Conservation (phyloP, 805 yeast genomes). For the Candida parachauliodes region DNA sequence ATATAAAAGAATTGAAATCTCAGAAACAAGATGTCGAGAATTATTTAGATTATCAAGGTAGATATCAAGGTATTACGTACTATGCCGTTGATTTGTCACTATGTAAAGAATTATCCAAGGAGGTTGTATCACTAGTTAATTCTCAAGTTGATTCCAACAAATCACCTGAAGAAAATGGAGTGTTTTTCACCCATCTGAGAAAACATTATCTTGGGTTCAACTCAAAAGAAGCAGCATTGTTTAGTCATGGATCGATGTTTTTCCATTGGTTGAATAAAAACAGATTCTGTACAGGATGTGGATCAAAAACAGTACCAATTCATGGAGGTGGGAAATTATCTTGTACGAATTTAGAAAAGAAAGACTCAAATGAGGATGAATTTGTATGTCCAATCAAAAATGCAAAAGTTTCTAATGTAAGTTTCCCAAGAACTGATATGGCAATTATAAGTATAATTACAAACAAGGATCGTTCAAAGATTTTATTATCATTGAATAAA, state of each 20-base stretch:
- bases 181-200: conserved; percentile 32
- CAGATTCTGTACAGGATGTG: conserved; percentile 85
- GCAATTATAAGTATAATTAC: conserved; percentile 80
- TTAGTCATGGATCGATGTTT: conserved; percentile 79
- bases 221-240: conserved; percentile 55
- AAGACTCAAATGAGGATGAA: conserved; percentile 12
- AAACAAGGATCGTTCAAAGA: conserved; percentile 53
- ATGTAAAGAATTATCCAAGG: conserved; percentile 37
- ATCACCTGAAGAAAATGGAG: conserved; percentile 11
- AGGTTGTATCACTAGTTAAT: conserved; percentile 27
- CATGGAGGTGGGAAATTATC: conserved; percentile 63
- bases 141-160: conserved; percentile 11
- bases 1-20: conserved; percentile 25
- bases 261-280: conserved; percentile 80
- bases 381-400: conserved; percentile 36
- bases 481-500: conserved; percentile 68
- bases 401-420: conserved; percentile 61
- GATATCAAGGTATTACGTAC: conserved; percentile 59
- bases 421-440: conserved; percentile 91
- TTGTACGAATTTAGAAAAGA: conserved; percentile 36
- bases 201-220: conserved; percentile 34
- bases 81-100: conserved; percentile 58
- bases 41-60: conserved; percentile 41
- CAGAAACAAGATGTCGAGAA: conserved; percentile 22
- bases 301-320: conserved; percentile 54